Conservation (phyloP, 2,329 filamentous ascomycete genomes). For the Venturiaceae sp. region DNA sequence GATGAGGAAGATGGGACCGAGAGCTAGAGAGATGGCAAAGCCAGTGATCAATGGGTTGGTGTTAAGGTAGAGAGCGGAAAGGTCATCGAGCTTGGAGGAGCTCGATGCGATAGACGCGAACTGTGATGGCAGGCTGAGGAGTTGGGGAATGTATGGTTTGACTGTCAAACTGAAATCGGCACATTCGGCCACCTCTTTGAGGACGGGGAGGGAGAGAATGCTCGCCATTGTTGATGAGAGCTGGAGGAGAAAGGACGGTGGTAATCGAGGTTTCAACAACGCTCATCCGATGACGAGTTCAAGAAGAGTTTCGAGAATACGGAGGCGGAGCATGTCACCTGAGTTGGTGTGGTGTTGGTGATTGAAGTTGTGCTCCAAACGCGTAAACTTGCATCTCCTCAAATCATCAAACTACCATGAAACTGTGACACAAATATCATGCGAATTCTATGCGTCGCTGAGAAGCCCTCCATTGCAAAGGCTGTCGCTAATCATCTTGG, state of each 20-base stretch:
- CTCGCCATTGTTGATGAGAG: conserved; percentile 19
- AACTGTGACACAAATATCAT: background rate
- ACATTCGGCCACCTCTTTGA: conserved; percentile 64
- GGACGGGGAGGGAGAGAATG: conserved; percentile 56
- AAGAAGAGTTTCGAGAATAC: background rate
- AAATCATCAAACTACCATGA: background rate
- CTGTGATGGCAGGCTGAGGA: conserved; percentile 33
- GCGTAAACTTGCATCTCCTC: background rate
- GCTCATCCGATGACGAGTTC: background rate
- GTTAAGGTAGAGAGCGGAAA: conserved; percentile 64
- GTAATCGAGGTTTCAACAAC: background rate
- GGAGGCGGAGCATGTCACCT: background rate
- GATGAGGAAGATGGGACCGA: conserved; percentile 64
- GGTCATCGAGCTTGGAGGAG: conserved; percentile 47
- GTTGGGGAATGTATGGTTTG: conserved; percentile 64
- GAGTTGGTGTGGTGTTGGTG: background rate
- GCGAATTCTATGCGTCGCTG: conserved; percentile 62
- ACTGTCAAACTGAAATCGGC: conserved; percentile 67
- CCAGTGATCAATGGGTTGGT: conserved; percentile 81
- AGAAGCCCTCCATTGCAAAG: conserved; percentile 92
- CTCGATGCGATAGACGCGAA: conserved; percentile 28
- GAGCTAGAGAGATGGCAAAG: conserved; percentile 58
- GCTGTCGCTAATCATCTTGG: conserved; percentile 85
- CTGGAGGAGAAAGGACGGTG: background rate
- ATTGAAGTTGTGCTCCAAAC: background rate